Percentiles rank a stretch among this genome's conserved stretches.
Conservation (phyloP, 345 rosid genomes). For the Anacardium occidentale region DNA sequence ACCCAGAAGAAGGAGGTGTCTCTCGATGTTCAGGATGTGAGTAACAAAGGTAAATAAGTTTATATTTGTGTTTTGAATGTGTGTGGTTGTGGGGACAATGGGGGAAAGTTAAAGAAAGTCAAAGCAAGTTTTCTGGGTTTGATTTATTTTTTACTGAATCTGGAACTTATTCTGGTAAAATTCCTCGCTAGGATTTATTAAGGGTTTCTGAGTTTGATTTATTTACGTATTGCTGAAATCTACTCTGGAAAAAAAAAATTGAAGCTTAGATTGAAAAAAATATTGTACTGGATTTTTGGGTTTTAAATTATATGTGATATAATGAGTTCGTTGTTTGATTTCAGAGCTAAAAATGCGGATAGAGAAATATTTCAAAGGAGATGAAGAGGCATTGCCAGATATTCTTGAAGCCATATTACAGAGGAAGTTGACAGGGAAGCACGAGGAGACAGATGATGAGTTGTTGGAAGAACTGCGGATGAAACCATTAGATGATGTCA, state of each 20-base stretch:
- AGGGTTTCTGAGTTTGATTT: background rate
- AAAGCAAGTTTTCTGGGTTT: background rate
- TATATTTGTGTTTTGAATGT: background rate
- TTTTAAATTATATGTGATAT: background rate
- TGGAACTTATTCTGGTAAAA: background rate
- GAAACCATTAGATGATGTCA: constrained; percentile 52
- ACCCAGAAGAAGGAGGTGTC: constrained; percentile 25
- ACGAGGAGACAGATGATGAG: constrained; percentile 74
- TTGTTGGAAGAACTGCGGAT: constrained; percentile 45
- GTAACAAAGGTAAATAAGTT: constrained; percentile 34
- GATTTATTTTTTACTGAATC: background rate
- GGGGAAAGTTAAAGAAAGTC: background rate
- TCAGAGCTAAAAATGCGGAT: constrained; percentile 63
- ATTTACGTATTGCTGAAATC: background rate
- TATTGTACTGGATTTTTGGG: background rate
- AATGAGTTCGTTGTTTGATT: constrained; percentile 19
- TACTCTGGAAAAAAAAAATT: background rate
- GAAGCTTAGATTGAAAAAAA: background rate
- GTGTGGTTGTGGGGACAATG: background rate
- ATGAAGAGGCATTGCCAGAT: constrained; percentile 68
- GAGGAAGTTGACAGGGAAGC: constrained; percentile 56
- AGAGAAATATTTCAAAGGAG: constrained; percentile 71
- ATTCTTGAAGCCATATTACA: constrained; percentile 63
- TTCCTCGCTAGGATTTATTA: background rate
- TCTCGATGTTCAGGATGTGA: constrained; percentile 31